Evolutionary conservation across 163 green algal genomes (phyloP), one percentile per base, ranked within the genome.

Genomic region (Prototheca cutis): DNA sequence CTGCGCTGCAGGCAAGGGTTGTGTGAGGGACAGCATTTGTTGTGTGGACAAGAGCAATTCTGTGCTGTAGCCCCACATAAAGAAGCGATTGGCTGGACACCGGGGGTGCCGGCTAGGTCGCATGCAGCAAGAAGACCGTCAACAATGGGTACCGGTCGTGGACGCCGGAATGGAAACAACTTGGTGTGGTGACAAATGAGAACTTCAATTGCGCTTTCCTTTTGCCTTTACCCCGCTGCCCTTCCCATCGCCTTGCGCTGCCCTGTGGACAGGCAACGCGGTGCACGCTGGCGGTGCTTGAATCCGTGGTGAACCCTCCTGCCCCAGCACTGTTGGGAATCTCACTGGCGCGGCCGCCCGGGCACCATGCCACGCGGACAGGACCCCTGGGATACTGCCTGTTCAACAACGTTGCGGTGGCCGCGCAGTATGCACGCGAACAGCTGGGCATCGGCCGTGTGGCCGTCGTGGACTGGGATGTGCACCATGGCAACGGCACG

Each of bases 381-480:
- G 73, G 76, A 1, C 76, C 80, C 3, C 89, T 95, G 79, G 80
- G 67, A n/a, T 93, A 85, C 62, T 91, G 80, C 63, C 56, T 88
- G n/a, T 76, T 89, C 28, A 75, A 75, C 60, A 83, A 70, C 13
- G 61, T 82, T n/a, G 73, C 75, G 34, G 68, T 84, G 36, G 77
- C 80, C 33, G 78, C 66, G 6, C 66, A 73, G 27, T 67, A 87
- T 32, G 74, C 69, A 2, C 80, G 86, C 65, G 53, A 72, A 21
- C 15, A 15, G 5, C 74, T 83, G 47, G 73, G 77, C 5, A 51
- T 85, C 2, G 32, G 73, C 27, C 77, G n/a, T n/a, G n/a, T n/a
- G n/a, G n/a, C n/a, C n/a, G 84, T 90, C 0, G 64, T 87, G 18
- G 80, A 90, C 54, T 88, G 81, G 58, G 83, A 91, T 71, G 80